Conservation (phyloP, 371 early-diverging fungal species). For the Pancytospora philotis region DNA sequence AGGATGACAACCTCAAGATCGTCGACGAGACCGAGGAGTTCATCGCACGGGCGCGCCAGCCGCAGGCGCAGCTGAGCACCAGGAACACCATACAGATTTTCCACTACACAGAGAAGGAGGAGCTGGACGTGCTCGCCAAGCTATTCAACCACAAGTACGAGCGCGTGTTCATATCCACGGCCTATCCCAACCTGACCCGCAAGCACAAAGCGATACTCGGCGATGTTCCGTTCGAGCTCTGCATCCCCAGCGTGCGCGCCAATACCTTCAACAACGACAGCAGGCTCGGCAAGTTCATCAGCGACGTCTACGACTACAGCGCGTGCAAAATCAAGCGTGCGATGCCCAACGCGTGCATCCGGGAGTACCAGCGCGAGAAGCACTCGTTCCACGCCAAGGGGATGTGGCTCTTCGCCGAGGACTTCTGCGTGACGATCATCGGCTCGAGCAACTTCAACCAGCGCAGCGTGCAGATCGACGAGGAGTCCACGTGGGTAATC, state of each 20-base stretch:
- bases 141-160: constrained; percentile 17
- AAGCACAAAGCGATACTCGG: constrained; percentile 33
- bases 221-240: constrained; percentile 11
- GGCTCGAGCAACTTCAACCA: constrained; percentile 51
- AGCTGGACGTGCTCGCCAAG: constrained; percentile 10
- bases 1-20: background rate
- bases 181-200: constrained; percentile 45
- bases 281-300: constrained; percentile 14
- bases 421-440: constrained; percentile 33
- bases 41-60: background rate
- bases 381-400: constrained; percentile 48
- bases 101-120: constrained; percentile 16
- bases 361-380: constrained; percentile 16
- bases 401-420: constrained; percentile 44
- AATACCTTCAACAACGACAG: constrained; percentile 41
- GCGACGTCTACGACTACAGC: constrained; percentile 30
- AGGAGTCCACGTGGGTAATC: constrained; percentile 42
- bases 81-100: background rate
- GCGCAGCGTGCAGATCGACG: constrained; percentile 37
- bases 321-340: constrained; percentile 8
- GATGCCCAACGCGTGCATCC: constrained; percentile 7
- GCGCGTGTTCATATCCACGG: constrained; percentile 33
- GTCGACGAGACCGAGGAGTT: background rate
- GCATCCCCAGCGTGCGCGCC: constrained; percentile 7
- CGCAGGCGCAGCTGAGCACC: background rate